A percentile compares a stretch with the other conserved stretches of the same genome.
phyloP scores from a whole-genome alignment of 495 filamentous ascomycete genomes.

The Penicillium desertorum region DNA sequence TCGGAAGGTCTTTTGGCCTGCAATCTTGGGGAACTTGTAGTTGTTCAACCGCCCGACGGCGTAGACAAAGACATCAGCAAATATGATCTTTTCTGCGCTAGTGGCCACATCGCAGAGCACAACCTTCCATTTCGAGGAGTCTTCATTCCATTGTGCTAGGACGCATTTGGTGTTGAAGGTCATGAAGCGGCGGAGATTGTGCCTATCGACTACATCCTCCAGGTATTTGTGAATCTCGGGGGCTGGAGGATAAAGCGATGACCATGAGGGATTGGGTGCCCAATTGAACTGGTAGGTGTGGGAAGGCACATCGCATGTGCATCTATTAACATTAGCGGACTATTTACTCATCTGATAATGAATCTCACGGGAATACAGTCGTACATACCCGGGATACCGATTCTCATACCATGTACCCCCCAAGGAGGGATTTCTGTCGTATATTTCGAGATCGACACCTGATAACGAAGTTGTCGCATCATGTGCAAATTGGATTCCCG shows the following conservation, averaged over 20 bases:
- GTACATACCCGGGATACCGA: conserved; percentile 52
- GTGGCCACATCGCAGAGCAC: background rate
- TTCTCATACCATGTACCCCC: conserved; percentile 67
- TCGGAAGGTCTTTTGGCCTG: conserved; percentile 6
- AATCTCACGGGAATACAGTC: background rate
- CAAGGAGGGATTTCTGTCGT: conserved; percentile 67
- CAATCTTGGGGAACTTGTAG: conserved; percentile 10
- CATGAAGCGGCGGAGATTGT: conserved; percentile 13
- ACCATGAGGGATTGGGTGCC: conserved; percentile 21
- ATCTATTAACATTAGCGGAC: conserved; percentile 1
- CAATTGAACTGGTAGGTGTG: conserved; percentile 22
- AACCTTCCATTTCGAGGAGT: conserved; percentile 5
- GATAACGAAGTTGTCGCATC: conserved; percentile 40
- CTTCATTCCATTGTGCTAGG: conserved; percentile 12
- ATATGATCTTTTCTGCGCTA: background rate
- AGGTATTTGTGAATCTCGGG: conserved; percentile 17
- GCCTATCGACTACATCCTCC: conserved; percentile 7
- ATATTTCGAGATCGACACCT: conserved; percentile 57
- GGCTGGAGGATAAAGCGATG: conserved; percentile 15
- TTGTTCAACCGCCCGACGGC: conserved; percentile 18
- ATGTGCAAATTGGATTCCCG: conserved; percentile 11
- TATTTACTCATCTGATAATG: background rate
- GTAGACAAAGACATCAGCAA: conserved; percentile 15
- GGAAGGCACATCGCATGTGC: conserved; percentile 20
- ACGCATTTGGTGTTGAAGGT: background rate